phyloP scores from a whole-genome alignment of 176 grass and related monocot genomes.

The Thalia dealbata region DNA sequence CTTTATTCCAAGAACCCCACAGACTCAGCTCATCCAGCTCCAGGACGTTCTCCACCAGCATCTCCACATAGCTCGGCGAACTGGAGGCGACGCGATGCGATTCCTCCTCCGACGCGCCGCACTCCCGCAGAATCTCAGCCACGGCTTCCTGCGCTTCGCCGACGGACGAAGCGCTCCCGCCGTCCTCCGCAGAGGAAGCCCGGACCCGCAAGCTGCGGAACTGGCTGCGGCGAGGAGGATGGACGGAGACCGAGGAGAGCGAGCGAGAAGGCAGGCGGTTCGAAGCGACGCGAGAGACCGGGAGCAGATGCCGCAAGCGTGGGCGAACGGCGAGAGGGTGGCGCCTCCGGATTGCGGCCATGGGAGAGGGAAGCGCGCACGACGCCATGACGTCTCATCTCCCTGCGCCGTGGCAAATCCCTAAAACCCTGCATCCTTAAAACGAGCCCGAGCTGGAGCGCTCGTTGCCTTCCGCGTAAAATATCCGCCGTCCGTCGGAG shows the following conservation, averaged over 20 bases:
- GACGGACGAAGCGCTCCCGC: background rate
- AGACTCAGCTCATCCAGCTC: conserved; percentile 62
- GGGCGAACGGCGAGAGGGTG: background rate
- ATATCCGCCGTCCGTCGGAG: too few relatives aligned
- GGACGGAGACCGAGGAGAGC: background rate
- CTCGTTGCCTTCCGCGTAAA: background rate
- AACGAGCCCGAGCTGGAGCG: background rate
- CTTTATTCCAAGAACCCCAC: conserved; percentile 63
- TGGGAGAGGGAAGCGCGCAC: background rate
- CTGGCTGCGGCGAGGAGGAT: conserved; percentile 1
- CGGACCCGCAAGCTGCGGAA: background rate
- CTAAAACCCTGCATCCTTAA: background rate
- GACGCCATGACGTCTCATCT: conserved; percentile 10
- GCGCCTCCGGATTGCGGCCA: too few relatives aligned
- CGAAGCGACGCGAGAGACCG: background rate
- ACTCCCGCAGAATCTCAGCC: conserved; percentile 36
- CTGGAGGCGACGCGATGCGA: conserved; percentile 36
- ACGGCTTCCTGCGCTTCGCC: conserved; percentile 38
- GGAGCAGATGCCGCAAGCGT: background rate
- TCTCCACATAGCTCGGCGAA: conserved; percentile 43
- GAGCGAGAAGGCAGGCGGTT: background rate
- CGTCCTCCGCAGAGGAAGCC: background rate
- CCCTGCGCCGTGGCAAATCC: background rate
- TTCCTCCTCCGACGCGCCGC: conserved; percentile 37
- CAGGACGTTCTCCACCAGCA: conserved; percentile 54